Evolutionary conservation across 1,139 yeast genomes (phyloP).

Genomic region (Starmera stellimalicola): DNA sequence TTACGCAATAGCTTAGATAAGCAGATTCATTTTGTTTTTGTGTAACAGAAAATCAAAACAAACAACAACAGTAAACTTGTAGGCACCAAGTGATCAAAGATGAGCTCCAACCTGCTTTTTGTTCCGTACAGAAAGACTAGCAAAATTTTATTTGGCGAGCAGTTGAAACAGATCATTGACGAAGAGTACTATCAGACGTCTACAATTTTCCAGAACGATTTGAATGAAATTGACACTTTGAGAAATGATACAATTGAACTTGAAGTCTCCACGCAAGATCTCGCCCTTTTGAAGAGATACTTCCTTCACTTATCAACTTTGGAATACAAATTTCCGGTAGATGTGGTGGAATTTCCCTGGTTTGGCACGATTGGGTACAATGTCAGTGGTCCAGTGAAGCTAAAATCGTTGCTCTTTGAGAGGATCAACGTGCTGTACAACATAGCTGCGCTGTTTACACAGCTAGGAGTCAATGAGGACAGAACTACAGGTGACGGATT

Average conservation of each 20-base stretch:
- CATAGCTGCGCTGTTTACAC: conserved; percentile 55
- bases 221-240: conserved; percentile 31
- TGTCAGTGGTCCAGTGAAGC: conserved; percentile 35
- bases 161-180: conserved; percentile 42
- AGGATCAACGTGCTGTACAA: conserved; percentile 56
- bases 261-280: conserved; percentile 19
- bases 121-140: conserved; percentile 49
- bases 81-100: too few species aligned
- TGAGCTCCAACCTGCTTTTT: conserved; percentile 30
- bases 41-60: too few species aligned
- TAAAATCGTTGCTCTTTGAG: conserved; percentile 46
- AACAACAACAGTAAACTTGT: too few species aligned
- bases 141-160: conserved; percentile 33
- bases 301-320: conserved; percentile 25
- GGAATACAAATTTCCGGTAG: conserved; percentile 33
- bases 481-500: conserved; percentile 43
- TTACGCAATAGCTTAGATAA: too few species aligned
- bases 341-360: conserved; percentile 58
- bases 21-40: too few species aligned
- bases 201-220: conserved; percentile 44
- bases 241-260: conserved; percentile 27
- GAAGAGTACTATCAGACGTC: conserved; percentile 60
- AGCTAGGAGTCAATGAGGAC: conserved; percentile 38
- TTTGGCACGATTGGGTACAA: conserved; percentile 53
- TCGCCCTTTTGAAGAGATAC: conserved; percentile 25